Percentiles rank a stretch among this genome's conserved stretches.
phyloP scores from a whole-genome alignment of 163 green algal species.

The Smithsoniella earleae region DNA sequence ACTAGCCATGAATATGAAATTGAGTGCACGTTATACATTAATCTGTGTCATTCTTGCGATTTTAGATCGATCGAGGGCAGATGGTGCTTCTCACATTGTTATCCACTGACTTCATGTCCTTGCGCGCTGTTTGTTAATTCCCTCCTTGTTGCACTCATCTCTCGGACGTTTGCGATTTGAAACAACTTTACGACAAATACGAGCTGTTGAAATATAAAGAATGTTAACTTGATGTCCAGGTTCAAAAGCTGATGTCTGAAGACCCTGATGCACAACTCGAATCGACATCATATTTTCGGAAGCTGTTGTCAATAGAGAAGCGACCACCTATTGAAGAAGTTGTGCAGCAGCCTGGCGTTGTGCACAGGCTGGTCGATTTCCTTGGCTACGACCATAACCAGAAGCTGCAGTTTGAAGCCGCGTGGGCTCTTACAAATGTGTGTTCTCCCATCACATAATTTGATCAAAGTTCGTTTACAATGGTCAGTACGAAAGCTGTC shows the following conservation, averaged over 20 bases:
- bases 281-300: conserved; percentile 90
- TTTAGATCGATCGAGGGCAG: too few species aligned
- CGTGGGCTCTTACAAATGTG: conserved; percentile 98
- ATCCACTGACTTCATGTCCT: neutral
- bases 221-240: neutral
- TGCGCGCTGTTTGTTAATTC: neutral
- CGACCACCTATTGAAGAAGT: conserved; percentile 98
- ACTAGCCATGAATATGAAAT: neutral
- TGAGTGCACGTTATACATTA: neutral
- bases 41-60: too few species aligned
- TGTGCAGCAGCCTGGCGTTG: conserved; percentile 79
- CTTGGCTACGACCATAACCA: conserved; percentile 78
- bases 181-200: too few species aligned
- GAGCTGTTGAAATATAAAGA: neutral
- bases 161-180: too few species aligned
- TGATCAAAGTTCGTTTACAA: too few species aligned
- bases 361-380: conserved; percentile 95
- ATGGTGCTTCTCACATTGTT: neutral
- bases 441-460: too few species aligned
- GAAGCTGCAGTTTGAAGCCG: conserved; percentile 93
- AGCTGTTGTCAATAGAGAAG: conserved; percentile 93
- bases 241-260: conserved; percentile 36
- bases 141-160: too few species aligned
- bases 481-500: too few species aligned
- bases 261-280: conserved; percentile 83